Conservation (phyloP, 169 alveolate species). For the Perkinsus marinus region DNA sequence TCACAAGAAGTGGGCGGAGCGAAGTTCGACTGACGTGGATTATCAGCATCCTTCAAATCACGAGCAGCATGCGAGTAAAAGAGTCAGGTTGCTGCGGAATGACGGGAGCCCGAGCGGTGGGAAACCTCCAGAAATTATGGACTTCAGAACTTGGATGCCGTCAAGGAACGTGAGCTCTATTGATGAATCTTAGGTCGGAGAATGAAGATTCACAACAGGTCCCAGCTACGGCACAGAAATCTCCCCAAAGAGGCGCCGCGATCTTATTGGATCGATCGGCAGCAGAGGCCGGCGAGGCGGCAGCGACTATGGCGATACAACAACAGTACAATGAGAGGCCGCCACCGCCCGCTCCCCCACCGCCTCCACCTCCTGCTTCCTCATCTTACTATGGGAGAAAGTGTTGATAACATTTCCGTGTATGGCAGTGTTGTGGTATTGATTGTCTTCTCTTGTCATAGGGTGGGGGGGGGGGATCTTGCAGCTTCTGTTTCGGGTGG, state of each 20-base stretch:
- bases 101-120: neutral
- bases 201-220: neutral
- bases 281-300: neutral
- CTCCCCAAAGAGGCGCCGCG: neutral
- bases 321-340: neutral
- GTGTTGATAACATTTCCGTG: neutral
- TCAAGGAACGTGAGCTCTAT: neutral
- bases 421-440: neutral
- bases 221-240: neutral
- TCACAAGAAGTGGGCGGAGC: neutral
- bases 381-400: neutral
- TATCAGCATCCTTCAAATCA: neutral
- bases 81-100: neutral
- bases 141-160: neutral
- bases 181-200: neutral
- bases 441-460: neutral
- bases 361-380: neutral
- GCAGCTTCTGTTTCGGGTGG: no score
- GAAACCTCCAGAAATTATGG: neutral
- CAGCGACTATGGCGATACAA: neutral
- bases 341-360: neutral
- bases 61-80: neutral
- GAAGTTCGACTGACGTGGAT: neutral
- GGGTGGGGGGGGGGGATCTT: no score
- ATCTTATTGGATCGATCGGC: neutral